Conservation (phyloP, 2,329 filamentous ascomycete genomes). For the Colletotrichum sp. region DNA sequence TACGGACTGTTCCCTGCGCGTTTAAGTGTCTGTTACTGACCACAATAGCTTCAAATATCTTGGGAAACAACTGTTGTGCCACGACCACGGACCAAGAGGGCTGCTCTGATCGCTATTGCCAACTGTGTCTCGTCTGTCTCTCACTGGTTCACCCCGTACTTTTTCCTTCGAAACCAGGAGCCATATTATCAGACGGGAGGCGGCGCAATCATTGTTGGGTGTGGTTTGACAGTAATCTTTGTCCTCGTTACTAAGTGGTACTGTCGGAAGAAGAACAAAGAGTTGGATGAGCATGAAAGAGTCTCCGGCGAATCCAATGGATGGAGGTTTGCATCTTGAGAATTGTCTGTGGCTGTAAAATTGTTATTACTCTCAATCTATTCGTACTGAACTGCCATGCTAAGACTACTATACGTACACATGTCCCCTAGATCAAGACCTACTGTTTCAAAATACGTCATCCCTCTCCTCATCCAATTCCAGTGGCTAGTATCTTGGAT, state of each 20-base stretch:
- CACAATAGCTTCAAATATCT: conserved; percentile 35
- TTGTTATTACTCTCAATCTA: background rate
- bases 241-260: conserved; percentile 26
- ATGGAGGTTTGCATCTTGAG: conserved; percentile 11
- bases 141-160: conserved; percentile 48
- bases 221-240: conserved; percentile 25
- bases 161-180: conserved; percentile 34
- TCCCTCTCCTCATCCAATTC: background rate
- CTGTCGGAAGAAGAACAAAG: conserved; percentile 28
- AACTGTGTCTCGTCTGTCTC: conserved; percentile 43
- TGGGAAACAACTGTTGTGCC: conserved; percentile 48
- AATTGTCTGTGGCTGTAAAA: background rate
- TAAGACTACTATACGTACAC: background rate
- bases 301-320: conserved; percentile 1
- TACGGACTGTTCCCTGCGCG: background rate
- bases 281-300: conserved; percentile 23
- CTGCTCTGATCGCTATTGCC: conserved; percentile 46
- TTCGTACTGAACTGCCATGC: background rate
- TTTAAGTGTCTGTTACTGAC: background rate
- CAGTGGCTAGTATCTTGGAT: background rate
- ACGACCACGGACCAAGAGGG: conserved; percentile 42
- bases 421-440: background rate
- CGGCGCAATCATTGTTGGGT: conserved; percentile 29
- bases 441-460: background rate
- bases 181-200: conserved; percentile 34